Base-by-base conservation (phyloP, 2,329 filamentous ascomycete genomes). In the Talaromyces sp. region DNA sequence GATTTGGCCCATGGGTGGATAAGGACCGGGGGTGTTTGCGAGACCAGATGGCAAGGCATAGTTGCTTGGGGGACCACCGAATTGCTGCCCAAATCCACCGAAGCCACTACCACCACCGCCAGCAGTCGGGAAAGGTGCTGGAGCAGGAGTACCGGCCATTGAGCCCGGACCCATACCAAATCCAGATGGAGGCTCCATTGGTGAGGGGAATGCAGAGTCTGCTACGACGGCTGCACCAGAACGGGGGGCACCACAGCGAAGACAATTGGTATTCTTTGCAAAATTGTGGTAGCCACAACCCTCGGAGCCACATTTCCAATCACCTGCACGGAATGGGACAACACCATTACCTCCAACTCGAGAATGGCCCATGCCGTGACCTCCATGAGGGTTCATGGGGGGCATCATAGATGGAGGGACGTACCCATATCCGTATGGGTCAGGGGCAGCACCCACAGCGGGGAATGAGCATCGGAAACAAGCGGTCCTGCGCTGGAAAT, bases 401-500 rank as follows among this genome's bases (percentile, higher is more conserved):
- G 87, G 85, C 84, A 93, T 90, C 86, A 93, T 92, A 61, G 87
- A 85, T 66, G 92, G 91, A 42, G 91, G 90, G 37, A 81, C 77
- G 67, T 81, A 81, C 52, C 75, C 42, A 67, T 82, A 83, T 54
- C 87, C 87, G 65, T 89, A 88, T 48, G 89, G 88, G 70, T 92
- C 90, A 39, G 89, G 90, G 16, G 87, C 89, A 39, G 89, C 87
- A 66, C 89, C 89, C 77, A 96, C 92, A 28, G 95, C 93, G n/a
- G 95, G 93, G 86, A 96, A 99, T 1, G 93, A 97, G 83, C 95
- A 99, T 70, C 95, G 90, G 89, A 99, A 99, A 79, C 95, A 99
- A 59, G 93, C 95, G 18, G 95, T 98, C 70, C 95, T 91, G 71
- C 95, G 91, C 80, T 99, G 95, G 83, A 99, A 99, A 84, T 99